A percentile compares a stretch with the other conserved stretches of the same genome.
These are phyloP conservation scores for Puccinellia tenuiflora DNA, from an alignment of 176 grass and related monocot genomes.

Conservation along the genomic window DNA sequence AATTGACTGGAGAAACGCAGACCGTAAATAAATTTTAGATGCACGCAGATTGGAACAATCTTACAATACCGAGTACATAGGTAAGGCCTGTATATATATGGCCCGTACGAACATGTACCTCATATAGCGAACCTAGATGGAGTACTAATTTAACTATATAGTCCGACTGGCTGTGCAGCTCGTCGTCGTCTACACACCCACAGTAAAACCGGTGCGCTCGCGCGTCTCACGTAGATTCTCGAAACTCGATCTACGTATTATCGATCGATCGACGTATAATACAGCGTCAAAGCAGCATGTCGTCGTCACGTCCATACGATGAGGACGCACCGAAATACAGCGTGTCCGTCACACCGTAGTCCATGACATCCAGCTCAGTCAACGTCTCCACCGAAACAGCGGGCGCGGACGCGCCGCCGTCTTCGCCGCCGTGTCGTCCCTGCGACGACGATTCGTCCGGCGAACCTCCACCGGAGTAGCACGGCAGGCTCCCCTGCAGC, in stretches of 20 bases:
- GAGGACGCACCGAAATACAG: neutral
- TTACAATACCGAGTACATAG: neutral
- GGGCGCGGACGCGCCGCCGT: neutral
- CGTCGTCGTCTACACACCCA: neutral
- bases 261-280: no score
- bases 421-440: neutral
- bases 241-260: neutral
- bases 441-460: neutral
- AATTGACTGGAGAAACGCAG: neutral
- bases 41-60: neutral
- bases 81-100: neutral
- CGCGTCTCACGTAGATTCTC: neutral
- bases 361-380: slow-evolving; percentile 32
- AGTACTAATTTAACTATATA: neutral
- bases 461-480: neutral
- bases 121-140: neutral
- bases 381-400: neutral
- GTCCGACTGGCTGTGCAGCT: neutral
- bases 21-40: neutral
- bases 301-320: neutral
- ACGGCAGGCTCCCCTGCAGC: slow-evolving; percentile 8
- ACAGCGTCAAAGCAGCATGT: neutral
- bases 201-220: neutral
- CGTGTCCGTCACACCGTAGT: slow-evolving; percentile 26
- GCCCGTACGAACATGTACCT: neutral